Base-by-base conservation (phyloP, 768 basidiomycete genomes). In the Omphalotus guepiniiformis region DNA sequence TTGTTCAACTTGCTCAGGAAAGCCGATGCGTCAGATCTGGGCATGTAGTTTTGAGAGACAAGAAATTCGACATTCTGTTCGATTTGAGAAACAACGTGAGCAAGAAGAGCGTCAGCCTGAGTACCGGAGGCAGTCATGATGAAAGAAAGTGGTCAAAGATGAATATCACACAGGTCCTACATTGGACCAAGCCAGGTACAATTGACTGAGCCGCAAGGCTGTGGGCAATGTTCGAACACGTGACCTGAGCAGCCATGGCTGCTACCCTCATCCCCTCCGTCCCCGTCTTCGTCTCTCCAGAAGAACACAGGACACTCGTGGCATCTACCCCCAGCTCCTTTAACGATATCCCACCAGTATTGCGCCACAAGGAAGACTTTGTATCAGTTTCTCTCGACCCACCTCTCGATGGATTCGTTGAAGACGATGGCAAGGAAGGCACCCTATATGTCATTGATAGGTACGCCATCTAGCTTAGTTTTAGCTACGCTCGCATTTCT, bases 251-350 rank as follows among this genome's bases (percentile, higher is more conserved):
- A n/a, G 3, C 25, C 4, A 65, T 65, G 55, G 55, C 66, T 26
- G 51, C 55, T 28, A 55, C 61, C 21, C 44, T 73, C 53, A 70
- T 79, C 55, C 56, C 63, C 25, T 19, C 63, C 9, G 43, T 76
- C 2, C 80, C 82, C 0, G 53, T 53, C 3, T 77, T 67, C 37
- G 66, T 82, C 30, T 69, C 82, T 1, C 66, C 71, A 7, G 88
- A 91, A 42, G 84, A 92, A 55, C 86, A 92, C 66, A 68, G 70
- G 25, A 60, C 65, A 3, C 59, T 93, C 27, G 74, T 85, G 5
- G 78, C 76, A n/a, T 83, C 86, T 1, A 97, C 95, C 0, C 95
- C 95, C 1, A 58, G 73, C 1, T 89, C 90, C 0, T 96, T 97
- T 67, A 72, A 66, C 51, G 84, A 88, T 55, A 93, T 98, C 48